Evolutionary conservation across 371 early-diverging fungal genomes (phyloP), one percentile per base, ranked within the genome.

Genomic region (Mortierella sp.): DNA sequence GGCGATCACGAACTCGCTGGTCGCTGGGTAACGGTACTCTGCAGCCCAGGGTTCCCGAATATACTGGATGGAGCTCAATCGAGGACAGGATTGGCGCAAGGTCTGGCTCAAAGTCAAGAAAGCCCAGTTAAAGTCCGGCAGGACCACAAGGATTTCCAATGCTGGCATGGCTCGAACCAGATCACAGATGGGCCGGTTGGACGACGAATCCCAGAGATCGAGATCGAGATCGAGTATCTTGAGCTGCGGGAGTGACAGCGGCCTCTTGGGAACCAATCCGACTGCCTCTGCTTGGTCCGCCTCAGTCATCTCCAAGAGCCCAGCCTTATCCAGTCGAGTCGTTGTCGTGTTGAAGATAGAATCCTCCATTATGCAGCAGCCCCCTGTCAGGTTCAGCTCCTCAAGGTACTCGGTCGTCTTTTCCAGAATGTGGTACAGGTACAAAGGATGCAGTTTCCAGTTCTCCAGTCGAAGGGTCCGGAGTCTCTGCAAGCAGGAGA

Each of bases 101-200:
- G 34, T n/a, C 2, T 4, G 66, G 22, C 37, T n/a, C 29, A 66
- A 34, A 19, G n/a, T 55, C 16, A 4, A 6, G 1, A 53, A 43
- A 53, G 52, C 41, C 9, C 66, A 66, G 7, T n/a, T 34, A 0
- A 2, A 1, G 64, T 55, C 43, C 13, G 66, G 52, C n/a, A 55
- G 34, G 2, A 66, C 6, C 7, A 31, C 34, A 26, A 66, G 37
- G 13, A n/a, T 53, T 24, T 45, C 66, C 16, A 73, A 40, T 4
- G 43, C 37, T 16, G 66, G 73, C 16, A 53, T 66, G 31, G 41
- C 50, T 29, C 58, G 73, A 5, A 73, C 11, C 34, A 73, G 34
- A 14, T 55, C 55, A n/a, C 10, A 31, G 16, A 66, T 6, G 8
- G 48, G 31, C 10, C 37, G 22, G 44, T 16, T 50, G 13, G 11